A percentile compares a stretch with the other conserved stretches of the same genome.
These are phyloP conservation scores for Globisporangium megalacanthum DNA, from an alignment of 352 stramenopile genomes.

Conservation along the genomic window DNA sequence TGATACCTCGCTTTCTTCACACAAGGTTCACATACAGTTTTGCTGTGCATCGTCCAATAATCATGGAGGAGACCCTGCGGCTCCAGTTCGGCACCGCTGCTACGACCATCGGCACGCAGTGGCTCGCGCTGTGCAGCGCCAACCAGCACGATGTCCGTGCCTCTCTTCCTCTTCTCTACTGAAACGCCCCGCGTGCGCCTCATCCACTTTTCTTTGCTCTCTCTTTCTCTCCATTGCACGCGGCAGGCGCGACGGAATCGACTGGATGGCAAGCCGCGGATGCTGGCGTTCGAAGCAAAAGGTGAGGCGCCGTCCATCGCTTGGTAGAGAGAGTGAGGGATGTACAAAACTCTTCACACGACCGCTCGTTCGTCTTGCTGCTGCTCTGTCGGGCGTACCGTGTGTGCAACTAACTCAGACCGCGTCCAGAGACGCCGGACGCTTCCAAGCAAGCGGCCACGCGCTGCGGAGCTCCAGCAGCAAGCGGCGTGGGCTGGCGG, in stretches of 20 bases:
- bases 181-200: background rate
- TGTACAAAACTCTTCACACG: too few relatives aligned
- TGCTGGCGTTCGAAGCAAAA: conserved; percentile 78
- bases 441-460: conserved; percentile 9
- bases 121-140: conserved; percentile 31
- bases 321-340: too few relatives aligned
- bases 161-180: background rate
- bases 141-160: conserved; percentile 32
- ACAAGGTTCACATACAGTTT: too few relatives aligned
- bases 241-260: conserved; percentile 20
- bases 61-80: conserved; percentile 47
- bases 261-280: conserved; percentile 29
- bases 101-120: conserved; percentile 63
- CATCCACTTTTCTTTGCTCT: background rate
- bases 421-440: conserved; percentile 19
- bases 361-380: background rate
- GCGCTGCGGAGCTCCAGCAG: conserved; percentile 20
- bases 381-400: too few relatives aligned
- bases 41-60: too few relatives aligned
- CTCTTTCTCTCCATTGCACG: background rate
- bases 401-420: conserved; percentile 13
- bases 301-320: conserved; percentile 12
- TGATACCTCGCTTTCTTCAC: too few relatives aligned
- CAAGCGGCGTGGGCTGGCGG: conserved; percentile 37
- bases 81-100: conserved; percentile 69